Base-by-base conservation (phyloP, 2,329 filamentous ascomycete genomes). In the Xylariomycetidae sp. region DNA sequence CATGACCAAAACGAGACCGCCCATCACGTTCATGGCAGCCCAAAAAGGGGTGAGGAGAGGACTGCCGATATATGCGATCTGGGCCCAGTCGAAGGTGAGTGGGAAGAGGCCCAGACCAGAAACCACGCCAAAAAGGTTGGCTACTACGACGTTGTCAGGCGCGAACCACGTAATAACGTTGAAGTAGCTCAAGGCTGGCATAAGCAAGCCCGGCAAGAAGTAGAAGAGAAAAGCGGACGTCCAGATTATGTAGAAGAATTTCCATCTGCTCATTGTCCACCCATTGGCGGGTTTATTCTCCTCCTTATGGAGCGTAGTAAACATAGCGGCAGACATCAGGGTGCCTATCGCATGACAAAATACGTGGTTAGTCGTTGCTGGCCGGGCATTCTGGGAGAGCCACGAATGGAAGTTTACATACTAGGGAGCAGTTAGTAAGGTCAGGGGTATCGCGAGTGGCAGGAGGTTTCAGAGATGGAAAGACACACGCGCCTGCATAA, bases 31-130 rank as follows among this genome's bases (percentile, higher is more conserved):
- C 61, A 89, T 77, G 7, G 86, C 82, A 25, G 86, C 83, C 86
- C 87, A 88, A 58, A 90, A 92, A 0, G 87, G 87, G 0, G 87
- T 88, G 12, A 92, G 70, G 6, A 94, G 66, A 0, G 85, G 88
- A 4, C 86, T 92, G 12, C 88, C 88, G 48, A 94, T 92, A 52
- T 90, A 82, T 1, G 88, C 87, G 42, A 94, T 82, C 54, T 94
- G 88, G 1, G 85, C 85, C 88, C 88, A 94, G 63, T 94, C 88
- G 51, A 94, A 94, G 0, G 88, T 94, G 49, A 94, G 56, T 0
- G 88, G 88, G 41, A 94, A 88, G 20, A 94, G 63, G 1, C 87
- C 87, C 11, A 94, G 71, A 3, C 88, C 88, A 2, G 87, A 90
- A n/a, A 80, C 75, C 12, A 90, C 83, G 12, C 88, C 88, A 53